These are phyloP conservation scores for Asterochloris sp. DNA, from an alignment of 139 green algal species.

Conservation along the genomic window DNA sequence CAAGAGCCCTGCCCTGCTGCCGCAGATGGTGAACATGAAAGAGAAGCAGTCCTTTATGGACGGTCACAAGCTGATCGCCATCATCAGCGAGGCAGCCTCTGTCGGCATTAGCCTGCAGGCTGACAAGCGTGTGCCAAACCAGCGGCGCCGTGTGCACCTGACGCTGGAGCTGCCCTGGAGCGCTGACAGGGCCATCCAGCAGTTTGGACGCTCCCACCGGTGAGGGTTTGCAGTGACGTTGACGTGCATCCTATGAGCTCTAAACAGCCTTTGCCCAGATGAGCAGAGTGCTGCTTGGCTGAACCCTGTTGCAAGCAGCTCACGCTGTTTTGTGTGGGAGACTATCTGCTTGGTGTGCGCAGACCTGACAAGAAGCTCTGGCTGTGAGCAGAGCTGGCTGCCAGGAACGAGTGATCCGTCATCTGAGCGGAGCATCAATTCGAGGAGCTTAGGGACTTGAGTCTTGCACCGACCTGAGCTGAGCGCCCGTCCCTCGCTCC, in stretches of 20 bases:
- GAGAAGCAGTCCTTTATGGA: conserved; percentile 66
- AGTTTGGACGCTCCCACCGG: conserved; percentile 78
- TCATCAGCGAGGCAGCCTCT: conserved; percentile 75
- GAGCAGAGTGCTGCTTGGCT: too few relatives aligned
- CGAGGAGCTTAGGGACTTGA: too few relatives aligned
- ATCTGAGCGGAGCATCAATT: too few relatives aligned
- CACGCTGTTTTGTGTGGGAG: too few relatives aligned
- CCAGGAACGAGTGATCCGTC: too few relatives aligned
- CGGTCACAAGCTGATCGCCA: conserved; percentile 59
- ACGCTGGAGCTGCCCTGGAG: conserved; percentile 64
- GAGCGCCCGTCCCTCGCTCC: too few relatives aligned
- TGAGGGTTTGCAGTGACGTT: neutral
- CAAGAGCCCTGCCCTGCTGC: neutral
- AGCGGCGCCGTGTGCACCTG: conserved; percentile 49
- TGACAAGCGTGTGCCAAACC: conserved; percentile 48
- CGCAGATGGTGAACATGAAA: conserved; percentile 46
- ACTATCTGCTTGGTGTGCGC: too few relatives aligned
- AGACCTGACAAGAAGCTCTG: too few relatives aligned
- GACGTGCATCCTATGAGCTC: too few relatives aligned
- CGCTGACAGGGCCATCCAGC: conserved; percentile 75
- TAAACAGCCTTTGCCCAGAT: too few relatives aligned
- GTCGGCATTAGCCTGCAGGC: conserved; percentile 83
- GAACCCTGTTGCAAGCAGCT: conserved; percentile 29
- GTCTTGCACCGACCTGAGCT: too few relatives aligned
- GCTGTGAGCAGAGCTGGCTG: too few relatives aligned